These are phyloP conservation scores for Fusarium begoniae DNA, from an alignment of 2,329 filamentous ascomycete species.

Conservation along the genomic window DNA sequence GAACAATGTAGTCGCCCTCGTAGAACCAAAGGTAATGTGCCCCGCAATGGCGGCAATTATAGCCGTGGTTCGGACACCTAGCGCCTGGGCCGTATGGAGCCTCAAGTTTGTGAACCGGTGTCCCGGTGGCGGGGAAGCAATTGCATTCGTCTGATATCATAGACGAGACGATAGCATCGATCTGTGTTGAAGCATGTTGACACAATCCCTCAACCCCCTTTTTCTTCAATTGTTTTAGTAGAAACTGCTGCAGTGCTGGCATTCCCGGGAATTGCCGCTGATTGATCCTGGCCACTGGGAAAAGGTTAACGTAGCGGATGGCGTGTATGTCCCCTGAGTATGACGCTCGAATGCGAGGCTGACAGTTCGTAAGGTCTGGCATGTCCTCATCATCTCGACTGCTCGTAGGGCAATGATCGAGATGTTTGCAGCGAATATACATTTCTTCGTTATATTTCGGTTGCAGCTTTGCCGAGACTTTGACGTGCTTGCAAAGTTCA, in stretches of 20 bases:
- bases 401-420: background rate
- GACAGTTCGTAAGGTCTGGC: accelerated
- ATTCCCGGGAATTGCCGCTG: background rate
- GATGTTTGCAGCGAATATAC: background rate
- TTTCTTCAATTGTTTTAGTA: background rate
- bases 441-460: accelerated
- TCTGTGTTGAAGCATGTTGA: background rate
- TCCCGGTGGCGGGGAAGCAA: background rate
- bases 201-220: background rate
- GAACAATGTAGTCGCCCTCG: background rate
- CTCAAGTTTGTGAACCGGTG: background rate
- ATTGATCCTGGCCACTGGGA: background rate
- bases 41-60: background rate
- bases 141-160: background rate
- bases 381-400: accelerated
- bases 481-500: background rate
- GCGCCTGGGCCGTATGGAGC: background rate
- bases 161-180: background rate
- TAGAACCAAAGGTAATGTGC: background rate
- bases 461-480: background rate
- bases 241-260: background rate
- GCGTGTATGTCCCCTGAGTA: background rate
- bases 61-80: background rate
- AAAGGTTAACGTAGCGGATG: accelerated
- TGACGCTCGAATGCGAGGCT: background rate